Conservation (phyloP, 306 rosid species). For the Fragaria iinumae region DNA sequence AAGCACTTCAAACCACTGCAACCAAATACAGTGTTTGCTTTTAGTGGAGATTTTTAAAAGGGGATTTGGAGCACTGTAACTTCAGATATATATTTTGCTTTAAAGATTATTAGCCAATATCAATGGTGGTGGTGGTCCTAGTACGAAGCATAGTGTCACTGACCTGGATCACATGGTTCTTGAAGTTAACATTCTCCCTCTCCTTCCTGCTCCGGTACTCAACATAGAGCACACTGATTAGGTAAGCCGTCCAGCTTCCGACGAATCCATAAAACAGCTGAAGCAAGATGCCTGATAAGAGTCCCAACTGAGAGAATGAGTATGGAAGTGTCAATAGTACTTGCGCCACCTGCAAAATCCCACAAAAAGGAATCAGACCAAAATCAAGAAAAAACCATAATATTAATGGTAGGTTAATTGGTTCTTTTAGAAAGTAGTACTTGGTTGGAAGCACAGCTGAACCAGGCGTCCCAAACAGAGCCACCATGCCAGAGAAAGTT, state of each 20-base stretch:
- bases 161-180: constrained; percentile 98
- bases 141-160: constrained; percentile 4
- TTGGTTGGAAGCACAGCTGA: constrained; percentile 98
- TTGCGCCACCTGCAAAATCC: constrained; percentile 72
- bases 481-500: constrained; percentile 94
- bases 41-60: neutral
- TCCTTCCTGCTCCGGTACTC: constrained; percentile 87
- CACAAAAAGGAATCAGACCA: neutral
- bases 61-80: neutral
- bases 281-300: constrained; percentile 74
- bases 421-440: constrained; percentile 26
- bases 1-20: constrained; percentile 98
- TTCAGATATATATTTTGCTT: neutral
- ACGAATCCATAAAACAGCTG: constrained; percentile 81
- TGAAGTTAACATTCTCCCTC: constrained; percentile 84
- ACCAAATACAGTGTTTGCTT: constrained; percentile 20
- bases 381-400: neutral
- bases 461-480: constrained; percentile 99
- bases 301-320: constrained; percentile 95
- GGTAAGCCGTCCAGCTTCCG: constrained; percentile 99
- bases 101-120: constrained; percentile 17
- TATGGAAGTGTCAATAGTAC: constrained; percentile 93
- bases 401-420: neutral
- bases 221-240: constrained; percentile 84
- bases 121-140: constrained; percentile 17